These are phyloP conservation scores for Rhodotorula glutinis DNA, from an alignment of 1,284 basidiomycete species.

Conservation along the genomic window DNA sequence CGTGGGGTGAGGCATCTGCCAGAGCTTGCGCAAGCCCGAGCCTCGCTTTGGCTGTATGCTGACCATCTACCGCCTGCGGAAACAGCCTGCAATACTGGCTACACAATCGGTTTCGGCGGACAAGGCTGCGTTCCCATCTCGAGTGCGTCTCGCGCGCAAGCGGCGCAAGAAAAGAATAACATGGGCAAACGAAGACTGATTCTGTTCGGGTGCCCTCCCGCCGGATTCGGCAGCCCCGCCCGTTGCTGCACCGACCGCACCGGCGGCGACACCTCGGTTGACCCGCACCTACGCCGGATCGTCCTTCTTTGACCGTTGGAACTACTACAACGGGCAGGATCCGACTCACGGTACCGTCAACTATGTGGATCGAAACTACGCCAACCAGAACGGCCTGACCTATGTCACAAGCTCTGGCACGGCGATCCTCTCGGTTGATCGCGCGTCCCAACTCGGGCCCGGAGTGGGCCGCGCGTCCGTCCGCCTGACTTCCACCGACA, in stretches of 20 bases:
- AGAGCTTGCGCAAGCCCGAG: background rate
- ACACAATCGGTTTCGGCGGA: background rate
- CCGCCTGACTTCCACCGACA: constrained; percentile 10
- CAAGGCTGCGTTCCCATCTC: background rate
- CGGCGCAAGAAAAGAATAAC: too few relatives aligned
- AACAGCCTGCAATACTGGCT: background rate
- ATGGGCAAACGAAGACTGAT: too few relatives aligned
- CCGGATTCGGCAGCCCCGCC: background rate
- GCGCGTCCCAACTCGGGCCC: constrained; percentile 1
- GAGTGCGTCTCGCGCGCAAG: background rate
- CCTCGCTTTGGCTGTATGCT: background rate
- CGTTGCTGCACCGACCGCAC: background rate
- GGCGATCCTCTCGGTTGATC: constrained; percentile 15
- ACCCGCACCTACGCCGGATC: constrained; percentile 11
- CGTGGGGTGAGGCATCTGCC: background rate
- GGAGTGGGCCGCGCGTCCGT: constrained; percentile 10
- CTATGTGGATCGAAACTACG: constrained; percentile 1
- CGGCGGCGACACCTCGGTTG: constrained; percentile 13
- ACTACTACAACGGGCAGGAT: constrained; percentile 6
- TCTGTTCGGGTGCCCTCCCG: background rate
- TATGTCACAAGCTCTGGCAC: constrained; percentile 1
- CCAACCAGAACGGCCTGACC: background rate
- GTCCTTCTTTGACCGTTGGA: constrained; percentile 24
- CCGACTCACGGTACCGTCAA: constrained; percentile 20
- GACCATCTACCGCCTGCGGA: too few relatives aligned